Evolutionary conservation across 2,329 filamentous ascomycete species (phyloP).

Genomic region (Fusarium foetens): DNA sequence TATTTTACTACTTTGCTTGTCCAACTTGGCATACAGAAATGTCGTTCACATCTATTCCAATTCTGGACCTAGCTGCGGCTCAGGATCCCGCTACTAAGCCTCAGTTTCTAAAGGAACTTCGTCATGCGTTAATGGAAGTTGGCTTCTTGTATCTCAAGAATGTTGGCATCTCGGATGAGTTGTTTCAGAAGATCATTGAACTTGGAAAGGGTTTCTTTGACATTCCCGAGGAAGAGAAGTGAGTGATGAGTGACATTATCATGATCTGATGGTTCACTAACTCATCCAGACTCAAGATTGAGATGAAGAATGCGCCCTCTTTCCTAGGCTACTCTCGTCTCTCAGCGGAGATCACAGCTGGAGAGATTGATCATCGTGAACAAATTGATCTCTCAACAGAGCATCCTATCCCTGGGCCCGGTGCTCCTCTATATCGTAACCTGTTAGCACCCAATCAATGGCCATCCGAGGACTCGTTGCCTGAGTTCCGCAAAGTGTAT

Average conservation of each 20-base stretch:
- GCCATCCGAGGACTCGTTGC: constrained; percentile 72
- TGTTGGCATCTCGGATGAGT: constrained; percentile 73
- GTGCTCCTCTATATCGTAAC: constrained; percentile 77
- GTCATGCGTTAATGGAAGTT: constrained; percentile 83
- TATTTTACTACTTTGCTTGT: neutral
- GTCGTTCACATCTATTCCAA: constrained; percentile 80
- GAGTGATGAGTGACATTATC: constrained; percentile 39
- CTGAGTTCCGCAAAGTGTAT: constrained; percentile 74
- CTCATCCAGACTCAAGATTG: constrained; percentile 65
- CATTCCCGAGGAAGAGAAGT: constrained; percentile 80
- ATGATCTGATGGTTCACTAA: neutral
- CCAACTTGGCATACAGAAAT: constrained; percentile 48
- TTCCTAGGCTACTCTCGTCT: constrained; percentile 77
- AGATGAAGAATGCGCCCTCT: constrained; percentile 78
- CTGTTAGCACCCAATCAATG: constrained; percentile 83
- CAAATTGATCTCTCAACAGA: constrained; percentile 89
- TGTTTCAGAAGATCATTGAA: constrained; percentile 72
- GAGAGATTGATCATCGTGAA: constrained; percentile 81
- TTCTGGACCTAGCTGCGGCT: constrained; percentile 78
- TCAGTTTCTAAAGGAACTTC: constrained; percentile 75
- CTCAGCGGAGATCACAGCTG: constrained; percentile 76
- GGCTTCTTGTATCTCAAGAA: constrained; percentile 89
- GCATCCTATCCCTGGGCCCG: constrained; percentile 70
- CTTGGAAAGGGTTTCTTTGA: constrained; percentile 81
- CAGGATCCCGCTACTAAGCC: constrained; percentile 73